Base-by-base conservation (phyloP, 345 rosid genomes). In the Acer yangbiense region DNA sequence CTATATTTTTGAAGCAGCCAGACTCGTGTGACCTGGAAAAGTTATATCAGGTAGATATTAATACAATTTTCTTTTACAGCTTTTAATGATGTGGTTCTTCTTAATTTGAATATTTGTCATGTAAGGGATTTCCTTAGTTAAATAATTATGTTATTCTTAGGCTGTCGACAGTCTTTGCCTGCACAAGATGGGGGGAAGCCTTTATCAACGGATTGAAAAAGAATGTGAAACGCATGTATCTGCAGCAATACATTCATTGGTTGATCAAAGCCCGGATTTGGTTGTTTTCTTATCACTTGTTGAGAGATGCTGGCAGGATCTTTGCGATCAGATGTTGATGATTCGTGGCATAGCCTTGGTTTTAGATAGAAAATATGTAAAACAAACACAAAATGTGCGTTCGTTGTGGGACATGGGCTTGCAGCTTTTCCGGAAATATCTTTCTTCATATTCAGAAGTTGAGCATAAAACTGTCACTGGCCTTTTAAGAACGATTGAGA, bases 401-500 rank as follows among this genome's bases (percentile, higher is more conserved):
- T 96, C 98, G 0, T 79, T 96, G 73, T 96, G 99, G 99, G 98
- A 94, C 84, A 94, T 94, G 99, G 99, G 99, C 73, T 85, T 96
- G 90, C 98, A 91, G 72, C 97, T 96, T 78, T 96, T 94, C 81
- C 85, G 95, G 65, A 94, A 92, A 86, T 91, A 91, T 86, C 97
- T 95, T 82, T 88, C 95, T 74, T 68, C 91, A 76, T 87, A 88
- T 76, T 83, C 86, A 27, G 99, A 93, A 85, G 99, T 95, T 77
- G 96, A 95, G 88, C 97, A 93, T 84, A 90, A 94, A 89, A 93
- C 93, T 77, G 98, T 95, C 74, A 93, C 92, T 9, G 99, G 97
- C 73, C 96, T 95, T 79, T 85, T 95, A 78, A 89, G 93, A 76
- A 90, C 91, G 96, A 93, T 95, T 80, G 98, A 95, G 89, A 91